Conservation (phyloP, 1,284 basidiomycete species). For the Volvariella volvacea region DNA sequence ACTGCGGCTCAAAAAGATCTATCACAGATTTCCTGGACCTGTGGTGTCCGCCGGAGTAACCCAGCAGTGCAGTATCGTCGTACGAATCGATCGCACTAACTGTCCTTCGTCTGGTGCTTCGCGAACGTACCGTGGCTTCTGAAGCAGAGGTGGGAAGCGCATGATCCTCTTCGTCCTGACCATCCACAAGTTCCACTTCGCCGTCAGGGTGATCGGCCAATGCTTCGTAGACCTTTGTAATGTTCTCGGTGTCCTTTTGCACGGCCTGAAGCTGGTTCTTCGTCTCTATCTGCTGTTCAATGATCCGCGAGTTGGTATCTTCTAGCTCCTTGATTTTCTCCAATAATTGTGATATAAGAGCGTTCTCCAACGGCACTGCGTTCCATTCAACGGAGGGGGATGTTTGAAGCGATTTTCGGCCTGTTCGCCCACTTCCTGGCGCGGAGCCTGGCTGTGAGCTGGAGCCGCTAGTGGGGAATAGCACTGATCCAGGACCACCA, state of each 20-base stretch:
- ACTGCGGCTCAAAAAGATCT: slow-evolving; percentile 48
- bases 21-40: slow-evolving; percentile 54
- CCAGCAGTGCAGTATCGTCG: background rate
- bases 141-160: slow-evolving; percentile 7
- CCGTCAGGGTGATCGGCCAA: slow-evolving; percentile 47
- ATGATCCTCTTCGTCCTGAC: slow-evolving; percentile 17
- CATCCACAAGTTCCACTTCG: slow-evolving; percentile 5
- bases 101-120: slow-evolving; percentile 29
- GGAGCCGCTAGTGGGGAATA: slow-evolving; percentile 16
- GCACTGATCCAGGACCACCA: slow-evolving; percentile 21
- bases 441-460: slow-evolving; percentile 8
- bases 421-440: background rate
- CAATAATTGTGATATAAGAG: slow-evolving; percentile 65
- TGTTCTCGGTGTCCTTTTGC: slow-evolving; percentile 63
- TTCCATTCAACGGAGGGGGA: slow-evolving; percentile 12
- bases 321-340: slow-evolving; percentile 78
- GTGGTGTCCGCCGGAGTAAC: slow-evolving; percentile 10
- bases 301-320: slow-evolving; percentile 65
- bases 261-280: slow-evolving; percentile 56
- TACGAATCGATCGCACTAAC: slow-evolving; percentile 8
- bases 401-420: slow-evolving; percentile 5
- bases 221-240: slow-evolving; percentile 66
- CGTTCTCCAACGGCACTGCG: slow-evolving; percentile 31
- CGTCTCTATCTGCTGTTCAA: slow-evolving; percentile 60
- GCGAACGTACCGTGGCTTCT: slow-evolving; percentile 30